Base-by-base conservation (phyloP, 345 rosid species). In the Populus nigra region DNA sequence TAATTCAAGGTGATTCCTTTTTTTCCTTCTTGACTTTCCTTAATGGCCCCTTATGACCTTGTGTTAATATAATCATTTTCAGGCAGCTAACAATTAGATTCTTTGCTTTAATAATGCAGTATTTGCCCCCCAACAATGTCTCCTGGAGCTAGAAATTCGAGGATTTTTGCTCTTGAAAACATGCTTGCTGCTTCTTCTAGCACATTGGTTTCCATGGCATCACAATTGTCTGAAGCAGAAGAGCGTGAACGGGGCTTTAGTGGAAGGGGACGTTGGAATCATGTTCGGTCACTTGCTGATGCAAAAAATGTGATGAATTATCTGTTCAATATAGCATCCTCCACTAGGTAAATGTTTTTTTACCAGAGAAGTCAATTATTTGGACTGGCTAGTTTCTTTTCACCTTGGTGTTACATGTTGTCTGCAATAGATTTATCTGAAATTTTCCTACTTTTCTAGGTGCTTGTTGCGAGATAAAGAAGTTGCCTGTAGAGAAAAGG, bases 191-290 rank as follows among this genome's bases (percentile, higher is more conserved):
- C 97, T 76, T 89, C 99, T 63, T 93, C 99, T 76, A 88, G 88
- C 82, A 85, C 97, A 36, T 68, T 96, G 68, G 98, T 96, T 72
- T 87, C 97, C 57, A 96, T 96, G 99, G 99, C 99, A 79, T 91
- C 99, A 25, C 99, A 96, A 4, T 81, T 96, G 76, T 96, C 99
- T 45, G 99, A 93, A 87, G 98, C 98, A 68, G 99, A 96, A 86
- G 99, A 96, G 77, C 88, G 95, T n/a, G 98, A 91, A 79, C 90
- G 96, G 41, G 79, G 88, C 39, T 92, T 93, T 78, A 87, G 91
- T 84, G 99, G 98, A 65, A 91, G 89, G 78, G 99, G 99, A 39
- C 94, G 98, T 62, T 96, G 99, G 99, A 93, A 93, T 81, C 98
- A 96, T 83, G 88, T 96, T 74, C 91, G 97, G 12, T 89, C 98